Conservation (phyloP, 768 basidiomycete genomes). For the Boletus rufocinnamomeus region DNA sequence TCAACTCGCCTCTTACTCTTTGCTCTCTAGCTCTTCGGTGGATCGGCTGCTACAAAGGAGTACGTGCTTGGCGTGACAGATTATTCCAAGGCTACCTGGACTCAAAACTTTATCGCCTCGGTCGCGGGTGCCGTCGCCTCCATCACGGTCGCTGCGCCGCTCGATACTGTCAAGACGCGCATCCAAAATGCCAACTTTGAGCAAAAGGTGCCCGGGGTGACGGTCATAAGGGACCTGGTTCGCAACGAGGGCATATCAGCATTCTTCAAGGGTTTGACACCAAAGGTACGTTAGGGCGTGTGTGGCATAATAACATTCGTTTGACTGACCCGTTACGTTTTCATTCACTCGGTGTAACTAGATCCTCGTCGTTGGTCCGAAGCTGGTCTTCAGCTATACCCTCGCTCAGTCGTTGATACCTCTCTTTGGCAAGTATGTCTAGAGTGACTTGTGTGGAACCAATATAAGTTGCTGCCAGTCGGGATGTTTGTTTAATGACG, state of each 20-base stretch:
- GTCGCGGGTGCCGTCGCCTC: slow-evolving; percentile 93
- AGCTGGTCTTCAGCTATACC: slow-evolving; percentile 98
- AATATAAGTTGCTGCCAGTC: background rate
- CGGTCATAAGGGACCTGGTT: slow-evolving; percentile 82
- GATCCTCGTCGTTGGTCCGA: slow-evolving; percentile 96
- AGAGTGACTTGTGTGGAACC: slow-evolving; percentile 12
- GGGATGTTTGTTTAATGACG: slow-evolving; percentile 3
- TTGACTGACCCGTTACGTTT: slow-evolving; percentile 9
- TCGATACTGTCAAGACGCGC: slow-evolving; percentile 95
- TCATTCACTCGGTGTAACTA: slow-evolving; percentile 31
- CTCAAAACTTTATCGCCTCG: slow-evolving; percentile 95
- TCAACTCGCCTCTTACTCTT: background rate
- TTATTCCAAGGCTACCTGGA: slow-evolving; percentile 95
- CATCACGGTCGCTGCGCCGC: slow-evolving; percentile 93
- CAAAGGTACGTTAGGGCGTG: slow-evolving; percentile 63
- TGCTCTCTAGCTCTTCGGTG: slow-evolving; percentile 87
- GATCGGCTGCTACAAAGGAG: slow-evolving; percentile 92
- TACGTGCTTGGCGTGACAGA: slow-evolving; percentile 86
- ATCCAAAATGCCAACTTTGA: slow-evolving; percentile 99
- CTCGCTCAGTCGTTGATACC: slow-evolving; percentile 96
- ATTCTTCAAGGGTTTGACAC: slow-evolving; percentile 96
- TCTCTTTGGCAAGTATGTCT: slow-evolving; percentile 84
- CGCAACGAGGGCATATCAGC: slow-evolving; percentile 81
- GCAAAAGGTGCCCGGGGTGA: slow-evolving; percentile 73
- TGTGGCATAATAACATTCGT: background rate